Evolutionary conservation across 805 yeast genomes (phyloP).

Genomic region (Citeromyces nyonsensis): DNA sequence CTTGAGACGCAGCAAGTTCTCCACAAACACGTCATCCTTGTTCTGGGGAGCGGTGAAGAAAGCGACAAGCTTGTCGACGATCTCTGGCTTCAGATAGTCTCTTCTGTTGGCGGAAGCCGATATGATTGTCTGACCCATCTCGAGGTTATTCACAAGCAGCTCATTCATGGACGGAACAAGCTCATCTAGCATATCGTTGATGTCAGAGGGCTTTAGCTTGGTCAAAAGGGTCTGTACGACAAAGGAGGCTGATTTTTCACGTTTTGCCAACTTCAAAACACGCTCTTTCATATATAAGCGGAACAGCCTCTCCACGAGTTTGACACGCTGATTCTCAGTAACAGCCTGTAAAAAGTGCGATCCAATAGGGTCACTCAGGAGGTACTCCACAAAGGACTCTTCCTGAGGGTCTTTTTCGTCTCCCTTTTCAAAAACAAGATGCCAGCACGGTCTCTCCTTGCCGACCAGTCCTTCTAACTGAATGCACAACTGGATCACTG

Average conservation of each 20-base stretch:
- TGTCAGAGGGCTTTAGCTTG: constrained; percentile 48
- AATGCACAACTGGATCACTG: constrained; percentile 66
- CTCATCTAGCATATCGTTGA: constrained; percentile 43
- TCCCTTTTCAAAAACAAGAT: constrained; percentile 36
- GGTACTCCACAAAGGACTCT: constrained; percentile 70
- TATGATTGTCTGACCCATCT: constrained; percentile 49
- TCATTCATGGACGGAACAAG: constrained; percentile 52
- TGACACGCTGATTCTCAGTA: constrained; percentile 48
- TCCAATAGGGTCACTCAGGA: constrained; percentile 81
- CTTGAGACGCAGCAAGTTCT: constrained; percentile 48
- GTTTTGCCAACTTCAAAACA: constrained; percentile 53
- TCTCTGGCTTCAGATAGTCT: constrained; percentile 43
- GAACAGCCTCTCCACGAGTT: constrained; percentile 58
- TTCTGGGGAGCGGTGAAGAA: constrained; percentile 20
- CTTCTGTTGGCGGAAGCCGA: constrained; percentile 47
- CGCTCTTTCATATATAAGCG: constrained; percentile 59
- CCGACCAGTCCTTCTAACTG: constrained; percentile 74
- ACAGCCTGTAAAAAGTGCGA: constrained; percentile 77
- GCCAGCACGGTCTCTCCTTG: constrained; percentile 59
- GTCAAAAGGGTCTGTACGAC: constrained; percentile 59
- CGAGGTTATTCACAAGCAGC: constrained; percentile 52
- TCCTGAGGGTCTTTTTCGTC: constrained; percentile 42
- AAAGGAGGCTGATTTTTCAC: constrained; percentile 77
- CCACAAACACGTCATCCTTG: constrained; percentile 34
- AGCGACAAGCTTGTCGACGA: constrained; percentile 31